phyloP scores from a whole-genome alignment of 306 rosid species.

The Fagus crenata region DNA sequence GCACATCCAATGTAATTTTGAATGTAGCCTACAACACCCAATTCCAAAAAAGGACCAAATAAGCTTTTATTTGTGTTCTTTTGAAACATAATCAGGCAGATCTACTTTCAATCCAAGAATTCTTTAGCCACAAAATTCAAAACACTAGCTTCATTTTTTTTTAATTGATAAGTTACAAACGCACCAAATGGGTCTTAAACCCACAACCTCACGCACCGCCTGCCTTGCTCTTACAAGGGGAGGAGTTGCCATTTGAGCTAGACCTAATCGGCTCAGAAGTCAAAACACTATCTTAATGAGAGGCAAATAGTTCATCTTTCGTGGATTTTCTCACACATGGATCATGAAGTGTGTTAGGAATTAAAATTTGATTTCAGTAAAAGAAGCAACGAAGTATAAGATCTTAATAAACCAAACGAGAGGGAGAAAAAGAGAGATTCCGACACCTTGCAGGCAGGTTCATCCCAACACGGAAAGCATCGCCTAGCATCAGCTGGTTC shows the following conservation, averaged over 20 bases:
- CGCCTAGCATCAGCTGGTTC: conserved; percentile 97
- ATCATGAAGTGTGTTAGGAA: background rate
- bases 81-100: background rate
- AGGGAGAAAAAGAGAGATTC: conserved; percentile 19
- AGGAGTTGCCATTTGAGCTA: too few relatives aligned
- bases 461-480: conserved; percentile 99
- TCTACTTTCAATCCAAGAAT: background rate
- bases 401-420: background rate
- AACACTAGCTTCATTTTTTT: background rate
- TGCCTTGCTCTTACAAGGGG: too few relatives aligned
- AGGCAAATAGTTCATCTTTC: background rate
- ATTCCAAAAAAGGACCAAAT: background rate
- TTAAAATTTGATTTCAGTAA: conserved; percentile 1
- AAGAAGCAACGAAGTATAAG: background rate
- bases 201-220: too few relatives aligned
- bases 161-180: too few relatives aligned
- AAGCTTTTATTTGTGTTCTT: background rate
- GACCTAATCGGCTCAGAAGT: too few relatives aligned
- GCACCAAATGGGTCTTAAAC: too few relatives aligned
- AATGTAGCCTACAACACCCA: conserved; percentile 76
- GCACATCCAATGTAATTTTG: conserved; percentile 86
- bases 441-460: conserved; percentile 92
- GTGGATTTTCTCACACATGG: background rate
- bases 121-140: background rate
- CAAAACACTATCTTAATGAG: too few relatives aligned